Conservation (phyloP, 23 red algal species). For the Chondrus crispus region DNA sequence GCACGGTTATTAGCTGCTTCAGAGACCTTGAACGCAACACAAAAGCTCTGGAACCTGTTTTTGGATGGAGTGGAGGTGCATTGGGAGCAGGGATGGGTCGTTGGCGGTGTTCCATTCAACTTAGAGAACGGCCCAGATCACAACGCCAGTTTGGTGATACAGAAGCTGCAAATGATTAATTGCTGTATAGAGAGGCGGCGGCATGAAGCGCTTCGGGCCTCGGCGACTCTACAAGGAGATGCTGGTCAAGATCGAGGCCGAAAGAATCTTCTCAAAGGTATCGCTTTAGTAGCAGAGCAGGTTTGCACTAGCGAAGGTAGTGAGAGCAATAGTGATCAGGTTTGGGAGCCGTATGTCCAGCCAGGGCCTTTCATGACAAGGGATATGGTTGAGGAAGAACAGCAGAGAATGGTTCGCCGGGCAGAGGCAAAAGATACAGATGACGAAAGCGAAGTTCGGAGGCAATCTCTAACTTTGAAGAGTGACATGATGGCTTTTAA, state of each 20-base stretch:
- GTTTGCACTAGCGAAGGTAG: neutral
- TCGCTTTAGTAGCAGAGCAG: constrained; percentile 29
- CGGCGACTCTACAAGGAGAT: neutral
- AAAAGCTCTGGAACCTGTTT: constrained; percentile 59
- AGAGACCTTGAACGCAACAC: constrained; percentile 33
- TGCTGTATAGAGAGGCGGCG: constrained; percentile 54
- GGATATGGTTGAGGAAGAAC: constrained; percentile 61
- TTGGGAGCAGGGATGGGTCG: constrained; percentile 49
- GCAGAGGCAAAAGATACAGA: constrained; percentile 33
- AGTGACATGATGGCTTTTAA: constrained; percentile 75
- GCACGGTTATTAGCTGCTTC: constrained; percentile 6
- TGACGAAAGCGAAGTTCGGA: neutral
- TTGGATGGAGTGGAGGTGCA: constrained; percentile 59
- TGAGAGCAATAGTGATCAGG: neutral
- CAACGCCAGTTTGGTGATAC: constrained; percentile 43
- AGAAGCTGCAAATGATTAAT: constrained; percentile 77
- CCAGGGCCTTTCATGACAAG: constrained; percentile 42
- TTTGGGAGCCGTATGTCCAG: constrained; percentile 62
- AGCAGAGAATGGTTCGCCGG: constrained; percentile 38
- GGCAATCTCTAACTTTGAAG: constrained; percentile 44
- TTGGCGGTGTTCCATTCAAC: constrained; percentile 41
- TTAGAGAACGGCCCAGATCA: constrained; percentile 39
- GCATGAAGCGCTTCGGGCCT: neutral
- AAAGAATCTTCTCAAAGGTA: constrained; percentile 25
- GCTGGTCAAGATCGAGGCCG: constrained; percentile 18